Conservation (phyloP, 306 rosid genomes). For the Cucurbita ficifolia region DNA sequence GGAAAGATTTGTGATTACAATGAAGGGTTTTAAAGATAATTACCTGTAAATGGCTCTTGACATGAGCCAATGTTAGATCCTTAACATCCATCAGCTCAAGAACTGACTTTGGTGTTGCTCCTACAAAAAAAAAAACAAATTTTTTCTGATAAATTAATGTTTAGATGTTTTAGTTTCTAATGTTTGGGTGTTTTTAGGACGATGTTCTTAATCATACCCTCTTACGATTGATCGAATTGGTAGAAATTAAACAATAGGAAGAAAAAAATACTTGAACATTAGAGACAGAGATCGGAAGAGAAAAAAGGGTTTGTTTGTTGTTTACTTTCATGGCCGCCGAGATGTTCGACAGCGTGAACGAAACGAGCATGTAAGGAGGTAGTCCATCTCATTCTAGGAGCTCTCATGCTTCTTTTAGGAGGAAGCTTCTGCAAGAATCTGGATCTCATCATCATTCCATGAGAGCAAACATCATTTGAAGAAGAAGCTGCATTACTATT, state of each 20-base stretch:
- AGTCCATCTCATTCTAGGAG: conserved; percentile 94
- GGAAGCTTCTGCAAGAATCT: conserved; percentile 66
- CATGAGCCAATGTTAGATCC: conserved; percentile 95
- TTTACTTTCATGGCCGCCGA: conserved; percentile 93
- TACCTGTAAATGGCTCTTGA: conserved; percentile 96
- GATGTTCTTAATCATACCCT: no score
- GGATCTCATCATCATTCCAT: conserved; percentile 62
- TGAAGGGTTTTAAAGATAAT: not conserved
- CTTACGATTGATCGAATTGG: not conserved
- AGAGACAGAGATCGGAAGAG: not conserved
- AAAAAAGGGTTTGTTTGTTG: not conserved
- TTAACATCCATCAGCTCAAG: conserved; percentile 97
- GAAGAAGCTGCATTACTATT: not conserved
- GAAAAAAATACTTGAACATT: not conserved
- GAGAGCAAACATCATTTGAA: conserved; percentile 11
- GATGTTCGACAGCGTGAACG: conserved; percentile 90
- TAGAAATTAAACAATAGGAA: not conserved
- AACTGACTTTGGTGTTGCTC: conserved; percentile 93
- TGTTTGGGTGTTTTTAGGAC: not conserved
- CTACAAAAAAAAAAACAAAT: conserved; percentile 13
- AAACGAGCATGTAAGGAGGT: conserved; percentile 77
- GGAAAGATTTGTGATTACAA: not conserved
- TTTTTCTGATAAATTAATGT: not conserved
- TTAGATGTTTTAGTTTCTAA: not conserved
- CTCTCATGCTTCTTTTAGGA: conserved; percentile 73